These are phyloP conservation scores for Fusarium sp. DNA, from an alignment of 2,329 filamentous ascomycete genomes.

Conservation along the genomic window DNA sequence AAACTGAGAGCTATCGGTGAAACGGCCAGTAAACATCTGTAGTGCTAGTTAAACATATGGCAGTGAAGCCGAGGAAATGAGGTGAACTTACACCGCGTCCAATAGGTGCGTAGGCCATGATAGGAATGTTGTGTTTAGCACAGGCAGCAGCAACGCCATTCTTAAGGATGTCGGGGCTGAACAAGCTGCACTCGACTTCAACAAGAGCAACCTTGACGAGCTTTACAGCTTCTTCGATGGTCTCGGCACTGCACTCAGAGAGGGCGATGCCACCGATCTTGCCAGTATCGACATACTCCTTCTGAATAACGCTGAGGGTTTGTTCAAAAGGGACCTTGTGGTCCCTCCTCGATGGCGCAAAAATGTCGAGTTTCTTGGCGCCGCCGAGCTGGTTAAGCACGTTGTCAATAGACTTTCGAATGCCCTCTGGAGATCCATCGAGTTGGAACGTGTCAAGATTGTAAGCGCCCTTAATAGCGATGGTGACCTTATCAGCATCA, in stretches of 20 bases:
- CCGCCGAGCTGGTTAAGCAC: conserved; percentile 65
- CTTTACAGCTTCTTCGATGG: conserved; percentile 63
- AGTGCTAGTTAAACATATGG: conserved; percentile 21
- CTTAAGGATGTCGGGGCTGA: conserved; percentile 60
- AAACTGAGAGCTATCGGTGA: conserved; percentile 45
- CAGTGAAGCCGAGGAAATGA: neutral
- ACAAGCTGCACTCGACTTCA: conserved; percentile 68
- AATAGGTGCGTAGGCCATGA: conserved; percentile 80
- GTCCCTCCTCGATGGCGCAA: conserved; percentile 71
- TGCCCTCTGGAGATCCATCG: conserved; percentile 66
- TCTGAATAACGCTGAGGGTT: conserved; percentile 58
- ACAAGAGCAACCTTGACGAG: conserved; percentile 61
- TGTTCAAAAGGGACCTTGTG: conserved; percentile 59
- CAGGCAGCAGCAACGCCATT: conserved; percentile 69
- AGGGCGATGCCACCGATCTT: conserved; percentile 65
- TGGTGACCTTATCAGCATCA: conserved; percentile 71
- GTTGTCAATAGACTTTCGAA: conserved; percentile 71
- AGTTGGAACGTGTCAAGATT: conserved; percentile 54
- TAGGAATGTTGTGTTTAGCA: conserved; percentile 73
- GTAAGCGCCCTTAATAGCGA: conserved; percentile 72
- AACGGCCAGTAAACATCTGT: conserved; percentile 51
- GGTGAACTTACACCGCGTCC: conserved; percentile 63
- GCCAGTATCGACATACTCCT: conserved; percentile 65
- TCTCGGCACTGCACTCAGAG: conserved; percentile 64
- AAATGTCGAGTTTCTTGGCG: conserved; percentile 72